These are phyloP conservation scores for Nakazawaea molendinolei DNA, from an alignment of 805 yeast genomes.

Conservation along the genomic window DNA sequence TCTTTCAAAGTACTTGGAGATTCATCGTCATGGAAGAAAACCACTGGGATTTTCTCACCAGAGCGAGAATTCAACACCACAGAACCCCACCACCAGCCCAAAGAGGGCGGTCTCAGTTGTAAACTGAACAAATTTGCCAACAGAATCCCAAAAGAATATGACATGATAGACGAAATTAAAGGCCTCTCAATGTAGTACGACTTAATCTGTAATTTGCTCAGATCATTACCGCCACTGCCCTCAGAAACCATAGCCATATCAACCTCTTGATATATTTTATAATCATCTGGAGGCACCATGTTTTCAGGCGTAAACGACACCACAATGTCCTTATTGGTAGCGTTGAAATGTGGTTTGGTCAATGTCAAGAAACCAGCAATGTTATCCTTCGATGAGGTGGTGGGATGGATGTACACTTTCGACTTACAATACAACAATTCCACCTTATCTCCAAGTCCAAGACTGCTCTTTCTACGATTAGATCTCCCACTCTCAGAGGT, in stretches of 20 bases:
- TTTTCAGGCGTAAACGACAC: slow-evolving; percentile 68
- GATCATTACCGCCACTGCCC: not conserved
- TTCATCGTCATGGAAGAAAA: slow-evolving; percentile 91
- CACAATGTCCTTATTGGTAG: slow-evolving; percentile 47
- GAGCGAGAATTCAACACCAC: slow-evolving; percentile 63
- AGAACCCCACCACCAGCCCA: slow-evolving; percentile 92
- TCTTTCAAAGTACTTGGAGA: slow-evolving; percentile 65
- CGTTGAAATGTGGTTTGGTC: slow-evolving; percentile 41
- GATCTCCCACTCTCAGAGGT: no score
- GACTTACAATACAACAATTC: slow-evolving; percentile 51
- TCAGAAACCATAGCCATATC: slow-evolving; percentile 30
- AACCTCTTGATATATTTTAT: slow-evolving; percentile 37
- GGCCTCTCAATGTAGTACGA: slow-evolving; percentile 42
- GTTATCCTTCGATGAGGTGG: slow-evolving; percentile 66
- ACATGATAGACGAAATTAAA: slow-evolving; percentile 39
- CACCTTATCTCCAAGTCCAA: slow-evolving; percentile 24
- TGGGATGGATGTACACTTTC: slow-evolving; percentile 80
- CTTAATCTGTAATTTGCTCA: not conserved
- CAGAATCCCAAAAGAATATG: slow-evolving; percentile 65
- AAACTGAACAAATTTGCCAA: slow-evolving; percentile 63
- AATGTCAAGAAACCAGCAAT: slow-evolving; percentile 72
- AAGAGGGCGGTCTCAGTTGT: slow-evolving; percentile 76
- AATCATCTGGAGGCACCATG: slow-evolving; percentile 31
- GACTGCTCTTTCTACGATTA: slow-evolving; percentile 9
- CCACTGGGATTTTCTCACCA: slow-evolving; percentile 66